These are phyloP conservation scores for Daucus carota DNA, from an alignment of 129 eudicot species.

Conservation along the genomic window DH1_v3.0 NC_030384.2:24312001-24312500, in stretches of 20 bases:
- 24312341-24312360: conserved; percentile 9
- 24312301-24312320: conserved; percentile 19
- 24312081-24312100: not conserved
- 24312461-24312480: conserved; percentile 28
- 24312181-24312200: not conserved
- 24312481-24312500: conserved; percentile 42
- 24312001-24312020: not conserved
- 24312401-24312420: conserved; percentile 15
- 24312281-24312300: conserved; percentile 37
- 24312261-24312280: conserved; percentile 50
- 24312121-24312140: not conserved
- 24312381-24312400: conserved; percentile 32
- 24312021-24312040: not conserved
- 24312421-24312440: conserved; percentile 9
- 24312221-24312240: not conserved
- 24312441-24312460: conserved; percentile 21
- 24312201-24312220: not conserved
- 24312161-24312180: not conserved
- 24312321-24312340: conserved; percentile 30
- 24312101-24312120: not conserved
- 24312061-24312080: conserved; percentile 1
- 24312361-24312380: conserved; percentile 25
- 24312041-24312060: not conserved
- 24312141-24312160: not conserved
- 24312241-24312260: conserved; percentile 47